Base-by-base conservation (phyloP, 2,329 filamentous ascomycete genomes). In the Aspergillus hortae region DNA sequence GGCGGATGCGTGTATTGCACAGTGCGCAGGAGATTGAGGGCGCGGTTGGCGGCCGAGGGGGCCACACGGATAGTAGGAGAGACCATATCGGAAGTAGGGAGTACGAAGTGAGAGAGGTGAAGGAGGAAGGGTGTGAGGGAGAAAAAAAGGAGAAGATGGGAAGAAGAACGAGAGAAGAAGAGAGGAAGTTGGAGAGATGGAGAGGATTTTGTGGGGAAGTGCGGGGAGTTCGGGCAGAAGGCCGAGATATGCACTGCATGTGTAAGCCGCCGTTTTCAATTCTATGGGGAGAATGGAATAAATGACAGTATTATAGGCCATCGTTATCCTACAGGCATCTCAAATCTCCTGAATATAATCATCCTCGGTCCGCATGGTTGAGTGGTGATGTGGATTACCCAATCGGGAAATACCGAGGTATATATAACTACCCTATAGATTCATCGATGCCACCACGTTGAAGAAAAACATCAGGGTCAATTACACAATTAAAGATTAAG, bases 1-100 rank as follows among this genome's bases (percentile, higher is more conserved):
- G 90, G 90, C 52, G 90, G 91, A 68, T 94, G 92, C 1, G 87
- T 88, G 70, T 87, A 95, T 71, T 95, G 92, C 50, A 99, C 85
- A n/a, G 92, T 92, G 49, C 89, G 86, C 46, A 97, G 85, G 49
- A 90, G 80, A 59, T 82, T 75, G 51, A 86, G 61, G 15, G 76
- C 76, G 54, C 74, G 67, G 51, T 69, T 74, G 52, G 75, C 74
- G 45, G 76, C 75, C 7, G 74, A 73, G 33, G 74, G 72, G 43
- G 74, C 73, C 52, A 77, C 66, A 41, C 76, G 69, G 50, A 78
- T 66, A 43, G 72, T 66, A 44, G 72, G 69, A 47, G 65, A 54
- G 54, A 70, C 59, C 71, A 74, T 73, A 19, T 32, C 52, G 54
- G 33, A 30, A 40, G 33, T 30, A 19, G 40, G 17, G 43, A 17